A percentile compares a stretch with the other conserved stretches of the same genome.
These are phyloP conservation scores for Hypseocharis bilobata DNA, from an alignment of 441 rosid genomes.

Conservation along the genomic window DNA sequence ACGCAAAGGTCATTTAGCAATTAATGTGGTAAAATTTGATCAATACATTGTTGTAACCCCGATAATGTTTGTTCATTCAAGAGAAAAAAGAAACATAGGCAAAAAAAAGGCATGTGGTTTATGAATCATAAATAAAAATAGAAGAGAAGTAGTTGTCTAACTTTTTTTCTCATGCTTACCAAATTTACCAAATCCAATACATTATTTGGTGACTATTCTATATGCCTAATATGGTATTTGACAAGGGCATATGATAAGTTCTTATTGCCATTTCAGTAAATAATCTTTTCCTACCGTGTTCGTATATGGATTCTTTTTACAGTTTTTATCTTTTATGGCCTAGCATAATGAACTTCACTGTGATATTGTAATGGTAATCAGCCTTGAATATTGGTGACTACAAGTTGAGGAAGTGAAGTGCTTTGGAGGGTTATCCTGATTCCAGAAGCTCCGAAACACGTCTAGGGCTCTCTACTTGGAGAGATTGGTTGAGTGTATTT, in stretches of 20 bases:
- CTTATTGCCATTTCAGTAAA: not conserved
- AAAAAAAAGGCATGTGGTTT: too few species aligned
- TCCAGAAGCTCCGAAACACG: too few species aligned
- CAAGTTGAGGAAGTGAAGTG: too few species aligned
- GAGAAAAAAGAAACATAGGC: too few species aligned
- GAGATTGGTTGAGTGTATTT: too few species aligned
- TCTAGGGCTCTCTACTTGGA: too few species aligned
- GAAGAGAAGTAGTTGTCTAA: not conserved
- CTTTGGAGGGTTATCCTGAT: too few species aligned
- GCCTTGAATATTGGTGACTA: too few species aligned
- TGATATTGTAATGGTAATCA: too few species aligned
- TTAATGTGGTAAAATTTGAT: too few species aligned
- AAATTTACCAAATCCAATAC: not conserved
- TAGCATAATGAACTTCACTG: not conserved
- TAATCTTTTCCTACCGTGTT: not conserved
- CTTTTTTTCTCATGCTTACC: not conserved
- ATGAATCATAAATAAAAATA: too few species aligned
- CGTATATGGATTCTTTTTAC: not conserved
- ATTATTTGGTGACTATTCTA: not conserved
- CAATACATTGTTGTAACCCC: not conserved
- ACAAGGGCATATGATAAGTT: not conserved
- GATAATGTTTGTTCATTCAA: not conserved
- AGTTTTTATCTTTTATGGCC: not conserved
- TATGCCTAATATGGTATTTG: not conserved
- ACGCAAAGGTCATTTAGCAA: not conserved